These are phyloP conservation scores for Rhizopus delemar DNA, from an alignment of 371 early-diverging fungal species.

Conservation along the genomic window DNA sequence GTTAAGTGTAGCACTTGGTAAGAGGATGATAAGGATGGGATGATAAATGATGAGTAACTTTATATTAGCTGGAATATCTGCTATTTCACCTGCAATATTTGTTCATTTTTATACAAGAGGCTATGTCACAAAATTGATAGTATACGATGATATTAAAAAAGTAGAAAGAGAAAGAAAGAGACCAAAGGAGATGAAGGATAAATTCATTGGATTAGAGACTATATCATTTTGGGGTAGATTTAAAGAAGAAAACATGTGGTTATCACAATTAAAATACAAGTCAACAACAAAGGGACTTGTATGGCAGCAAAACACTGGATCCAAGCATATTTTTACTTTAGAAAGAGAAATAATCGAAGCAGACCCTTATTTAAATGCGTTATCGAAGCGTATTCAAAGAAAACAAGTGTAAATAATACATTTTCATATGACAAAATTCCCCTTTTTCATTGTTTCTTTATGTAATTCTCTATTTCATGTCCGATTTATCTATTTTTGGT, in stretches of 20 bases:
- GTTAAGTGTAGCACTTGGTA: slow-evolving; percentile 39
- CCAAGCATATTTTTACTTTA: slow-evolving; percentile 28
- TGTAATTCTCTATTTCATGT: no score
- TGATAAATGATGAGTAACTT: not conserved
- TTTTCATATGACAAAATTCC: slow-evolving; percentile 1
- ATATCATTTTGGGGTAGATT: slow-evolving; percentile 35
- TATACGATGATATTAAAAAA: slow-evolving; percentile 42
- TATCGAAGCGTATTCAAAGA: slow-evolving; percentile 26
- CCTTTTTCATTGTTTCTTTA: no score
- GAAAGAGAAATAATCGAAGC: slow-evolving; percentile 46
- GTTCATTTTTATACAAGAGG: slow-evolving; percentile 44
- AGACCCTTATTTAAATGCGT: slow-evolving; percentile 43
- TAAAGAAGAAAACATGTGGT: slow-evolving; percentile 35
- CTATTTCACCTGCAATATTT: slow-evolving; percentile 42
- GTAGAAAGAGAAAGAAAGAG: slow-evolving; percentile 43
- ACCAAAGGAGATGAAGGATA: slow-evolving; percentile 41
- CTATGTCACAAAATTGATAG: slow-evolving; percentile 42
- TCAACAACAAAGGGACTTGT: slow-evolving; percentile 26
- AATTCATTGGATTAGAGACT: slow-evolving; percentile 44
- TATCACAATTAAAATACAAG: slow-evolving; percentile 35
- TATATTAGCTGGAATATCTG: slow-evolving; percentile 42
- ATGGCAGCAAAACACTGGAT: slow-evolving; percentile 33
- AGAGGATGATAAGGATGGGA: not conserved
- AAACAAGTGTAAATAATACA: slow-evolving; percentile 10
- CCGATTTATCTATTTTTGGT: no score